These are phyloP conservation scores for Neurospora sp. DNA, from an alignment of 495 filamentous ascomycete genomes.

Conservation along the genomic window DNA sequence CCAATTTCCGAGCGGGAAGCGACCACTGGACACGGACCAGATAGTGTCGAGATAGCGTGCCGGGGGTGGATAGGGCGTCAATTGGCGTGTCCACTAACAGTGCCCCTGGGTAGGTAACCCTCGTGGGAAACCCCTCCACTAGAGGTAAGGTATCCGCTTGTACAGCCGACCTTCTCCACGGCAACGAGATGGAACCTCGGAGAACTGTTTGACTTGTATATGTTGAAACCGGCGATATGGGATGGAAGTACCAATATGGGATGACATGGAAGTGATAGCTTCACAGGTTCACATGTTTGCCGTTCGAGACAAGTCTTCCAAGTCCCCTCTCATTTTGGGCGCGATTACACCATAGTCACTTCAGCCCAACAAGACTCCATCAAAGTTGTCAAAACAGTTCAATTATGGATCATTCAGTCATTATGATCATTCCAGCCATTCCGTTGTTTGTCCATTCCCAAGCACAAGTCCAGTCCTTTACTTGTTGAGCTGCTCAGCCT, in stretches of 20 bases:
- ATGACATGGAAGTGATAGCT: background rate
- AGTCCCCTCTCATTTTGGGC: background rate
- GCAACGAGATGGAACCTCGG: background rate
- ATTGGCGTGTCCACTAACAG: background rate
- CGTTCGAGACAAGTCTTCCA: background rate
- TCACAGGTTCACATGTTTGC: background rate
- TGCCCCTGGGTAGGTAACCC: background rate
- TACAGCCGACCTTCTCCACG: background rate
- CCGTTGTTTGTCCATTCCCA: background rate
- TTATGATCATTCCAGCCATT: background rate
- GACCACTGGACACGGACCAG: background rate
- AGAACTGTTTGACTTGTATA: background rate
- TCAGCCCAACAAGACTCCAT: background rate
- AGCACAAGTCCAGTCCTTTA: slow-evolving; percentile 12
- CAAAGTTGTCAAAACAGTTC: background rate
- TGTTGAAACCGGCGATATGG: background rate
- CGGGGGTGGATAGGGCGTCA: background rate
- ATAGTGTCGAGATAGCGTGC: background rate
- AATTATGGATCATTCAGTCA: background rate
- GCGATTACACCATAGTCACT: background rate
- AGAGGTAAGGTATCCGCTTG: background rate
- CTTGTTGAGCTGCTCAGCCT: slow-evolving; percentile 57
- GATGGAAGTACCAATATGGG: background rate
- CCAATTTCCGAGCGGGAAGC: background rate
- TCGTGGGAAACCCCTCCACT: background rate